Evolutionary conservation across 352 stramenopile species (phyloP).

Genomic region (Pythium oligandrum): DNA sequence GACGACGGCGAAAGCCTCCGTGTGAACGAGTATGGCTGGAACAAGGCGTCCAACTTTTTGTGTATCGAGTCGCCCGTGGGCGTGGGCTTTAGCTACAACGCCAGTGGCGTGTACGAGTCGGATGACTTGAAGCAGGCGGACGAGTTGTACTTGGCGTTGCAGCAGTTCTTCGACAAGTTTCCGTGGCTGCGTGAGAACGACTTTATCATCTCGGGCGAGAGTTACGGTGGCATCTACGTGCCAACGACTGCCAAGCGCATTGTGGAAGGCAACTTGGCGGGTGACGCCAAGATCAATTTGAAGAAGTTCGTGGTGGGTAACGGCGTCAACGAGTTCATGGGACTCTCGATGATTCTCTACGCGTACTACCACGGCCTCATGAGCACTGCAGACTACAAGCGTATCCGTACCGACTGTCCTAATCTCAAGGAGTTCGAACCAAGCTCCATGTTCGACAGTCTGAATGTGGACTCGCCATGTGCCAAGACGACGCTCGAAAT

Average conservation of each 20-base stretch:
- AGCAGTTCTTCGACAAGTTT: slow-evolving; percentile 88
- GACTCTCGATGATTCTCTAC: slow-evolving; percentile 60
- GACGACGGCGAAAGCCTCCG: slow-evolving; percentile 37
- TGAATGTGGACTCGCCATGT: slow-evolving; percentile 23
- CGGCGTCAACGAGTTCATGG: slow-evolving; percentile 58
- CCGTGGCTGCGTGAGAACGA: slow-evolving; percentile 70
- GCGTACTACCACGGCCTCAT: slow-evolving; percentile 81
- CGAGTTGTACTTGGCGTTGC: slow-evolving; percentile 73
- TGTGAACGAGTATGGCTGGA: slow-evolving; percentile 54
- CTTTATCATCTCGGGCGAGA: slow-evolving; percentile 79
- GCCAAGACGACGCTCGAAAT: slow-evolving; percentile 21
- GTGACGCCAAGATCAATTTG: slow-evolving; percentile 47
- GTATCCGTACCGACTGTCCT: slow-evolving; percentile 42
- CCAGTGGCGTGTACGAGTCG: slow-evolving; percentile 54
- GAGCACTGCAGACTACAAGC: slow-evolving; percentile 57
- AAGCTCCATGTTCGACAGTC: slow-evolving; percentile 10
- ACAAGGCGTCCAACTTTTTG: slow-evolving; percentile 46
- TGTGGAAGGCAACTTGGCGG: slow-evolving; percentile 36
- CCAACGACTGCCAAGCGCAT: slow-evolving; percentile 52
- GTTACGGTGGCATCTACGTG: slow-evolving; percentile 79
- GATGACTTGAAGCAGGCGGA: slow-evolving; percentile 68
- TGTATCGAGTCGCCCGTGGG: slow-evolving; percentile 62
- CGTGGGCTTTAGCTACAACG: slow-evolving; percentile 65
- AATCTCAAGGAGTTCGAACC: slow-evolving; percentile 43
- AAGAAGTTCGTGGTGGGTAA: slow-evolving; percentile 88